Evolutionary conservation across 78 protist genomes (phyloP), one percentile per base, ranked within the genome.

Genomic region (Monosiga brevicollis): DNA sequence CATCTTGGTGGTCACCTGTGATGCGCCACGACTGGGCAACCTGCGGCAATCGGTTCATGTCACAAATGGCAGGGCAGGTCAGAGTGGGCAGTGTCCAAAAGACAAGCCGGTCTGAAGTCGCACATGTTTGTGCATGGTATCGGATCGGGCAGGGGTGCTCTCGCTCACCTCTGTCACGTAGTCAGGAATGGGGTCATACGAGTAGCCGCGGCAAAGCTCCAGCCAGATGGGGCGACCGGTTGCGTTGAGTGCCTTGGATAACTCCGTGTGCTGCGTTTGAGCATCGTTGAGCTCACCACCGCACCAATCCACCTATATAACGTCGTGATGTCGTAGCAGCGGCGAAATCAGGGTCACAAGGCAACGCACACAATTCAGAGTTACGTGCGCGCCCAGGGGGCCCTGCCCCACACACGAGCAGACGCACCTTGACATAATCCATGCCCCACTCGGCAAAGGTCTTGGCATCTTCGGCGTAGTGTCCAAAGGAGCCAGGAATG

Each of bases 381-480:
- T n/a, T n/a, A n/a, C n/a, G n/a, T n/a, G n/a, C n/a, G n/a, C n/a
- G n/a, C n/a, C n/a, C n/a, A n/a, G n/a, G n/a, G n/a, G n/a, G n/a
- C n/a, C n/a, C n/a, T n/a, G n/a, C n/a, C n/a, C n/a, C n/a, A n/a
- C n/a, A n/a, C n/a, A n/a, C n/a, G n/a, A n/a, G n/a, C n/a, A n/a
- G n/a, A n/a, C 11, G 22, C 71, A 11, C 71, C 84, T 88, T 85
- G 39, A 88, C 80, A 75, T 78, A 85, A 43, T 84, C 87, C 23
- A 85, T 55, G 0, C 42, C 72, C 91, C 91, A 88, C 49, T 1
- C 29, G 35, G 91, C 91, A 38, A 85, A 85, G 23, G 86, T 78
- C 36, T 0, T 37, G 15, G 91, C 87, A 23, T 88, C 91, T 1
- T 24, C 36, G 29, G 29, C 36, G 79, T 79, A 77, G 78, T 88